Conservation (phyloP, 2,329 filamentous ascomycete species). For the Aspergillus costaricaensis region DNA sequence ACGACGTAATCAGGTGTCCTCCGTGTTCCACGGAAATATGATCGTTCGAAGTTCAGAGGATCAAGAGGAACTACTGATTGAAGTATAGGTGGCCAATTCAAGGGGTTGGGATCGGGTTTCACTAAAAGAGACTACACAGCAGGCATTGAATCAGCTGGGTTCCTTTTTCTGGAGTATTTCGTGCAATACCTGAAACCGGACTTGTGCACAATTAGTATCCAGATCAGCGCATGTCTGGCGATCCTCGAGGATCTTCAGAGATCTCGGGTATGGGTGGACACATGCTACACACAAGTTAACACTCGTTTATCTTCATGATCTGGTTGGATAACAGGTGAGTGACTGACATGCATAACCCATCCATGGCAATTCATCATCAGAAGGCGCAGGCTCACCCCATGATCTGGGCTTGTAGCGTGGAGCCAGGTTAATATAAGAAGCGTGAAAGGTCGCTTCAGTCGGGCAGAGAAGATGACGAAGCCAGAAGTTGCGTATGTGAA, state of each 20-base stretch:
- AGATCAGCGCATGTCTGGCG: constrained; percentile 41
- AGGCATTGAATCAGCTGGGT: background rate
- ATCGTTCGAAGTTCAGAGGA: constrained; percentile 4
- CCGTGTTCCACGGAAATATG: constrained; percentile 32
- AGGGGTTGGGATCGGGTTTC: constrained; percentile 11
- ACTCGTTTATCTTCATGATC: background rate
- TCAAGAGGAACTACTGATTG: constrained; percentile 24
- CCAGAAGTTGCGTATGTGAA: constrained; percentile 48
- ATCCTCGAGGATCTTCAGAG: constrained; percentile 24
- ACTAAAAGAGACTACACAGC: constrained; percentile 28
- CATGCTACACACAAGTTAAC: constrained; percentile 30
- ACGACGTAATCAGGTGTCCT: constrained; percentile 14
- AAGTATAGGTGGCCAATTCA: constrained; percentile 34
- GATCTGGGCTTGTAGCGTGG: constrained; percentile 22
- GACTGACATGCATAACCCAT: constrained; percentile 39
- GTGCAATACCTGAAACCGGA: constrained; percentile 29
- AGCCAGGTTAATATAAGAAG: constrained; percentile 24
- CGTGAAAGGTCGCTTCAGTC: constrained; percentile 29
- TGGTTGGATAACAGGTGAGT: background rate
- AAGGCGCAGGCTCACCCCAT: constrained; percentile 16
- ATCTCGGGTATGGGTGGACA: constrained; percentile 37
- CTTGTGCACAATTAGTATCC: constrained; percentile 22
- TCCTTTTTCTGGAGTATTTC: background rate
- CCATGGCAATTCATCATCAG: constrained; percentile 27
- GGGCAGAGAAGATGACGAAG: constrained; percentile 40